These are phyloP conservation scores for Blumeriella jaapii DNA, from an alignment of 2,329 filamentous ascomycete genomes.

Conservation along the genomic window DNA sequence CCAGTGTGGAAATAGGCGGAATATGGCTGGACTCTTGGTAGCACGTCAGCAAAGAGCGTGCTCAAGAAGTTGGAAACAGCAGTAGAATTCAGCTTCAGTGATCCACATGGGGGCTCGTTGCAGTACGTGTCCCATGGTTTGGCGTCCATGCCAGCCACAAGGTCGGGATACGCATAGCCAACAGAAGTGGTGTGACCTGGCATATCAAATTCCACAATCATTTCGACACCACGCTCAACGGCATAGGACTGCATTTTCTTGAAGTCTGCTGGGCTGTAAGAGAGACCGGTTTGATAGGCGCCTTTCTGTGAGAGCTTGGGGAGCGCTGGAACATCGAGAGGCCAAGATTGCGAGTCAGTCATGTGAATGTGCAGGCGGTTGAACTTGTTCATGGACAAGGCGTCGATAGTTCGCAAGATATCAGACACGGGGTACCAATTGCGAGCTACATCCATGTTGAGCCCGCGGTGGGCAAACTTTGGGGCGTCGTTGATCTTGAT, in stretches of 20 bases:
- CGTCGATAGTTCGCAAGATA: slow-evolving; percentile 67
- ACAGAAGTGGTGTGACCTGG: slow-evolving; percentile 67
- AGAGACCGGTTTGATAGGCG: slow-evolving; percentile 55
- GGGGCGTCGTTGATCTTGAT: slow-evolving; percentile 63
- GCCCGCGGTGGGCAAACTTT: slow-evolving; percentile 63
- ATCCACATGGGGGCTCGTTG: slow-evolving; percentile 52
- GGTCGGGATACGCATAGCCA: slow-evolving; percentile 53
- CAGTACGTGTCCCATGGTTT: slow-evolving; percentile 48
- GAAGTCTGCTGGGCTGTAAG: slow-evolving; percentile 57
- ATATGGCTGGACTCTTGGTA: slow-evolving; percentile 60
- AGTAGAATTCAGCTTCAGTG: slow-evolving; percentile 65
- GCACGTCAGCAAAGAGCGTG: slow-evolving; percentile 60
- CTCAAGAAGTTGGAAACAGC: slow-evolving; percentile 61
- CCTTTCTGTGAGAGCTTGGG: slow-evolving; percentile 62
- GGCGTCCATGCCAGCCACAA: slow-evolving; percentile 53
- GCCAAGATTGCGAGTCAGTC: slow-evolving; percentile 79
- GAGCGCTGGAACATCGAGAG: slow-evolving; percentile 65
- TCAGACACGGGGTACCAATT: slow-evolving; percentile 43
- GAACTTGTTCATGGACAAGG: slow-evolving; percentile 67
- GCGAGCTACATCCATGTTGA: slow-evolving; percentile 69
- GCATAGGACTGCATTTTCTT: slow-evolving; percentile 59
- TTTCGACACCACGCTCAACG: slow-evolving; percentile 53
- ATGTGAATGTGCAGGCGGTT: slow-evolving; percentile 73
- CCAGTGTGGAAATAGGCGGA: slow-evolving; percentile 73
- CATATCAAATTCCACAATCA: slow-evolving; percentile 70